These are phyloP conservation scores for Immersiporthe knoxdaviesiana DNA, from an alignment of 2,329 filamentous ascomycete species.

Conservation along the genomic window DNA sequence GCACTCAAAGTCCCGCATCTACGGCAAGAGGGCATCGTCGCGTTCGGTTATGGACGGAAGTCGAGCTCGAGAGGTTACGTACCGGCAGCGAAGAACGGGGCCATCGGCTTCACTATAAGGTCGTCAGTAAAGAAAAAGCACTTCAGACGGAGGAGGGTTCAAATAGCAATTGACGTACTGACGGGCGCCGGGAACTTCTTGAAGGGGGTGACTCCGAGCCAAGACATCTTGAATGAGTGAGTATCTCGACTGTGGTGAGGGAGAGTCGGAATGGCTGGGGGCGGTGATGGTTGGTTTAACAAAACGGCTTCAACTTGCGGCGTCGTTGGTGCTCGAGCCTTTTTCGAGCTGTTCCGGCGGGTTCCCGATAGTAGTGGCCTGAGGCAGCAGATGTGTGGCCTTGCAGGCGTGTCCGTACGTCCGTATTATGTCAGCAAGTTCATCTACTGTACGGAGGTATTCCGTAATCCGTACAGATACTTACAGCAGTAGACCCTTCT, in stretches of 20 bases:
- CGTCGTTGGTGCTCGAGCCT: constrained; percentile 34
- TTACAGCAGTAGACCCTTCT: too few relatives aligned
- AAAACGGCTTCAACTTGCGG: constrained; percentile 26
- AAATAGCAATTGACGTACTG: constrained; percentile 62
- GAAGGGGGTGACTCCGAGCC: constrained; percentile 66
- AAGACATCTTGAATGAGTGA: constrained; percentile 67
- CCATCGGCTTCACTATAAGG: constrained; percentile 79
- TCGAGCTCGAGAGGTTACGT: constrained; percentile 49
- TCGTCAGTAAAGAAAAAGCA: constrained; percentile 36
- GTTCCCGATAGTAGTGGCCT: constrained; percentile 26
- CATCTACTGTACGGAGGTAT: background rate
- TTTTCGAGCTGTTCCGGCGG: constrained; percentile 36
- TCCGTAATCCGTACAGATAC: too few relatives aligned
- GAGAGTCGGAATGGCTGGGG: constrained; percentile 40
- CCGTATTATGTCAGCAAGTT: constrained; percentile 28
- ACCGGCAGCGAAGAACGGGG: constrained; percentile 94
- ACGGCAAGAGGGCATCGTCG: background rate
- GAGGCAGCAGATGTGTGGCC: constrained; percentile 23
- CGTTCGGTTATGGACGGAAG: background rate
- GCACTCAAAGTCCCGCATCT: background rate
- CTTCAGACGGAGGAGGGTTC: constrained; percentile 20
- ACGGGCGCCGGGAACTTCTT: constrained; percentile 84
- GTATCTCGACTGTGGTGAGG: constrained; percentile 41
- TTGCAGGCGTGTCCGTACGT: background rate
- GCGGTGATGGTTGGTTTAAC: constrained; percentile 37